A percentile compares a stretch with the other conserved stretches of the same genome.
Conservation (phyloP, 768 basidiomycete species). For the Cyclocybe cylindracea region DNA sequence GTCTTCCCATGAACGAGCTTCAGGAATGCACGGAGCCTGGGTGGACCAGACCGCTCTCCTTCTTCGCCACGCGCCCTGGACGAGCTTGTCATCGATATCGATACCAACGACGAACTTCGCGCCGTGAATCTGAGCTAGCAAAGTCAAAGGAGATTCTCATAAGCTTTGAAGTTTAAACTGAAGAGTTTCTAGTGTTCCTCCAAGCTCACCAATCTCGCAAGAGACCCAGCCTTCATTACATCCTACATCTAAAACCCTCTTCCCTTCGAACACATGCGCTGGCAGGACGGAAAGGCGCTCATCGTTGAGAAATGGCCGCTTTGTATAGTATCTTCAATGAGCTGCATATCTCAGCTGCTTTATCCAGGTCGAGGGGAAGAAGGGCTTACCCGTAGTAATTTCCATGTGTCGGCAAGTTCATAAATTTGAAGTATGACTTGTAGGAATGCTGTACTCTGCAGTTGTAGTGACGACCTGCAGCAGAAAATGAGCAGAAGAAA, state of each 20-base stretch:
- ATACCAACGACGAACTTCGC: constrained; percentile 77
- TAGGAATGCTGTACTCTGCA: too few species aligned
- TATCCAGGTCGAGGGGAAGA: background rate
- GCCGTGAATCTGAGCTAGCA: constrained; percentile 66
- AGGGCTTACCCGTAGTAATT: constrained; percentile 68
- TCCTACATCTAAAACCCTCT: constrained; percentile 78
- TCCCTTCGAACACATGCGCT: constrained; percentile 46
- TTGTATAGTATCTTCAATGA: constrained; percentile 68
- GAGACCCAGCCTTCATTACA: constrained; percentile 88
- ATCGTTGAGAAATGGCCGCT: constrained; percentile 62
- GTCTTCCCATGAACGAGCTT: background rate
- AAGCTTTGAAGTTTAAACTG: background rate
- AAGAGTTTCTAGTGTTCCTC: too few species aligned
- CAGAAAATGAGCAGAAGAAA: too few species aligned
- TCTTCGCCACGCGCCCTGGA: constrained; percentile 76
- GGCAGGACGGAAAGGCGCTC: constrained; percentile 68
- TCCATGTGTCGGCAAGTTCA: constrained; percentile 47
- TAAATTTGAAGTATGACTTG: too few species aligned
- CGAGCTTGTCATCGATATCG: constrained; percentile 78
- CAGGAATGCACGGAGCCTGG: constrained; percentile 42
- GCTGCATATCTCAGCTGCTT: background rate
- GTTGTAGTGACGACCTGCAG: too few species aligned
- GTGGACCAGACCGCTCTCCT: constrained; percentile 71
- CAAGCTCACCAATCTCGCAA: constrained; percentile 72
- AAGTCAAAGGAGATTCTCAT: background rate